A percentile compares a stretch with the other conserved stretches of the same genome.
phyloP scores from a whole-genome alignment of 768 basidiomycete species.

The Tulasnella sp. region DNA sequence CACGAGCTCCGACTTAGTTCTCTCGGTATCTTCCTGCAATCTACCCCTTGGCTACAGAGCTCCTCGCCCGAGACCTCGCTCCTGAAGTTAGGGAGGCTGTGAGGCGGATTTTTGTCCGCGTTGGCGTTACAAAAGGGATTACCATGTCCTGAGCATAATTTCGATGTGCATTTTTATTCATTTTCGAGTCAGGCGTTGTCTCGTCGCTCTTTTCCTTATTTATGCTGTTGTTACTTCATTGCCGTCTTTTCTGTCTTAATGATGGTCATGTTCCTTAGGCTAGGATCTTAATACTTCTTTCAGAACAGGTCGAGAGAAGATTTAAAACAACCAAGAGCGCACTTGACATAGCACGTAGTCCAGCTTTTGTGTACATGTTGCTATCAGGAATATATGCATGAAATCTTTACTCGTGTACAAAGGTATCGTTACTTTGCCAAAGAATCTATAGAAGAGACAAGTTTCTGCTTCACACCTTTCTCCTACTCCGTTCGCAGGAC shows the following conservation, averaged over 20 bases:
- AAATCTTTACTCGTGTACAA: too few species aligned
- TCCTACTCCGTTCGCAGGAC: not conserved
- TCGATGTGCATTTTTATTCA: not conserved
- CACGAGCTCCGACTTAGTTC: conserved; percentile 45
- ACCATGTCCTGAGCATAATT: conserved; percentile 16
- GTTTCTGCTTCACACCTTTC: too few species aligned
- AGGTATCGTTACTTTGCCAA: too few species aligned
- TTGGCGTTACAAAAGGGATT: conserved; percentile 62
- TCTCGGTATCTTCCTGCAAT: conserved; percentile 75
- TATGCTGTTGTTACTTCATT: not conserved
- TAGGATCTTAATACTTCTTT: not conserved
- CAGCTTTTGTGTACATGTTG: too few species aligned
- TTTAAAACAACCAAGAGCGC: too few species aligned
- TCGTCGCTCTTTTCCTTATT: not conserved
- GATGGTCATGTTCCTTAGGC: not conserved
- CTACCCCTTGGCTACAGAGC: conserved; percentile 80
- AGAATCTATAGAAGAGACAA: too few species aligned
- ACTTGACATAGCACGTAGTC: too few species aligned
- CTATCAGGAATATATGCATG: too few species aligned
- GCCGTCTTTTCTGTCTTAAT: not conserved
- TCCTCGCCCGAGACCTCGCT: conserved; percentile 71
- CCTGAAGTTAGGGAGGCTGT: conserved; percentile 74
- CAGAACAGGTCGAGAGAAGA: not conserved
- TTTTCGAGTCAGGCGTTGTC: not conserved
- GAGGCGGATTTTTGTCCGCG: conserved; percentile 66